Conservation (phyloP, 2,329 filamentous ascomycete species). For the Cladobotryum protrusum region DNA sequence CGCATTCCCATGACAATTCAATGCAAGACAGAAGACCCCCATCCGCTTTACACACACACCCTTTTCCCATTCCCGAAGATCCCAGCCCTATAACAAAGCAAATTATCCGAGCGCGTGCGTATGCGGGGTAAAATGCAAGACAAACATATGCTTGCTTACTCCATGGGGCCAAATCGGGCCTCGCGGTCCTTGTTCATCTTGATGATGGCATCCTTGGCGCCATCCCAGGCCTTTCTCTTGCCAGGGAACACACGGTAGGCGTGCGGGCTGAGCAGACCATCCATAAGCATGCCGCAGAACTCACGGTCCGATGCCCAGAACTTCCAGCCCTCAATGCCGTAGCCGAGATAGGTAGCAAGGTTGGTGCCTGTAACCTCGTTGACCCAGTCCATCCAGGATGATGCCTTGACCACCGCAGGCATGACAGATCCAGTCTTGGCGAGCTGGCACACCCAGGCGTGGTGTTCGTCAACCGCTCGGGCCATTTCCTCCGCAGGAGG, state of each 20-base stretch:
- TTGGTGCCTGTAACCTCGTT: constrained; percentile 33
- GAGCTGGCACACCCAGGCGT: constrained; percentile 13
- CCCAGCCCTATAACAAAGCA: too few relatives aligned
- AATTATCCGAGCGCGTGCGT: too few relatives aligned
- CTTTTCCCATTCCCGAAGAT: too few relatives aligned
- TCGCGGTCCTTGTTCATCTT: too few relatives aligned
- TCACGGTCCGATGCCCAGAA: constrained; percentile 33
- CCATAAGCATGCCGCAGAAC: constrained; percentile 29
- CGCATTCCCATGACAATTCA: too few relatives aligned
- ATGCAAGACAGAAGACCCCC: too few relatives aligned
- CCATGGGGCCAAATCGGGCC: too few relatives aligned
- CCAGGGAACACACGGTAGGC: constrained; percentile 17
- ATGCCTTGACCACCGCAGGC: constrained; percentile 14
- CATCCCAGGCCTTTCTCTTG: constrained; percentile 17
- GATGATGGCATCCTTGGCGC: constrained; percentile 3
- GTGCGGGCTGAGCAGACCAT: constrained; percentile 16
- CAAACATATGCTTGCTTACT: too few relatives aligned
- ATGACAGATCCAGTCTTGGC: constrained; percentile 16
- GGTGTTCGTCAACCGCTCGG: constrained; percentile 14
- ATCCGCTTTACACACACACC: too few relatives aligned
- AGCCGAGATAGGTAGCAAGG: constrained; percentile 32
- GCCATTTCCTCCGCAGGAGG: constrained; percentile 30
- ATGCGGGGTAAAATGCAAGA: too few relatives aligned
- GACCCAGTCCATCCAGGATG: constrained; percentile 19
- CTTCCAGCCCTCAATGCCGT: constrained; percentile 32